Conservation (phyloP, 352 stramenopile genomes). For the Globisporangium lucens region DNA sequence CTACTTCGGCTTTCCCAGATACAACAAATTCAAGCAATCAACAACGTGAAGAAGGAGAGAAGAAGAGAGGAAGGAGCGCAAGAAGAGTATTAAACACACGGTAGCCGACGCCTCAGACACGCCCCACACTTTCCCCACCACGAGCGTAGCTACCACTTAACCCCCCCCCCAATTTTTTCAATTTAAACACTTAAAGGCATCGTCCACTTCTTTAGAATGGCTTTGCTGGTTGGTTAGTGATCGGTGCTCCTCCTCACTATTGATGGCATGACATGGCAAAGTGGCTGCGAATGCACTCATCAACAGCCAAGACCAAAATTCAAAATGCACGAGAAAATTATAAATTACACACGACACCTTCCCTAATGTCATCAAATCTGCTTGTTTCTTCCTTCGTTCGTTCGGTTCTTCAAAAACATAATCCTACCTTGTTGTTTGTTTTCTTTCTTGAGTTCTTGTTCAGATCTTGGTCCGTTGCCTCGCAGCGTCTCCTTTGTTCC, state of each 20-base stretch:
- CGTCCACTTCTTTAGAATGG: background rate
- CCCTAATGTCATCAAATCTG: conserved; percentile 4
- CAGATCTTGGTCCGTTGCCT: conserved; percentile 1
- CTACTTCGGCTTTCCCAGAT: background rate
- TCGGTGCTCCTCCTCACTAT: background rate
- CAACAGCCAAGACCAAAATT: background rate
- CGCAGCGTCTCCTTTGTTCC: background rate
- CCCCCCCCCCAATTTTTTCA: conserved; percentile 7
- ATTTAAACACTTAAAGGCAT: background rate
- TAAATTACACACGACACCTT: conserved; percentile 26
- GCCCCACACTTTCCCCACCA: background rate
- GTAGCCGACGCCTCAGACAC: background rate
- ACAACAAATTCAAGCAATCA: background rate
- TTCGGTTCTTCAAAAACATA: conserved; percentile 6
- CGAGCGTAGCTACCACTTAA: background rate
- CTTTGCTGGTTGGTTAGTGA: background rate
- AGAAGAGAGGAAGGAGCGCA: background rate
- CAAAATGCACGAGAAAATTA: conserved; percentile 17
- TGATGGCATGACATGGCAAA: background rate
- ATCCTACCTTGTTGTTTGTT: conserved; percentile 11
- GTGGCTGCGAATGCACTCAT: background rate
- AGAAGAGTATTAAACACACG: conserved; percentile 8
- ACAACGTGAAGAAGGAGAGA: background rate
- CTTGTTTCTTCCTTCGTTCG: conserved; percentile 1
- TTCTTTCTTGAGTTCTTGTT: background rate